Base-by-base conservation (phyloP, 495 filamentous ascomycete genomes). In the Aspergillus hancockii region DNA sequence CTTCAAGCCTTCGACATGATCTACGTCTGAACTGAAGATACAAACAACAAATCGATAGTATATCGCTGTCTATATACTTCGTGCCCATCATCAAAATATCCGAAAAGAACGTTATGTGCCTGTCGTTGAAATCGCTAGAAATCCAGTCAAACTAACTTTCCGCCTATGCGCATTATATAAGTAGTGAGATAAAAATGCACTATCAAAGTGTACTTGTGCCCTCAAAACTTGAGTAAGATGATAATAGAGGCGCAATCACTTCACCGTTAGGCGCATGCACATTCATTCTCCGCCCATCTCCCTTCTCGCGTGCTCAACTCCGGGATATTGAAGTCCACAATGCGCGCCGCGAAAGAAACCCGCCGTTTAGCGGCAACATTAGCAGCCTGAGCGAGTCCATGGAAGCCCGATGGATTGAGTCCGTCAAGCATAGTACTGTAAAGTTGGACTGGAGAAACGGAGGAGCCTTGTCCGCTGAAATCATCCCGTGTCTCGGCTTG, bases 311-410 rank as follows among this genome's bases (percentile, higher is more conserved):
- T n/a, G 12, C 63, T 65, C 10, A 71, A 60, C 43, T 75, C 68
- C n/a, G 75, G 71, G 22, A 78, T 75, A 45, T 67, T 74, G 51
- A 78, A 69, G 52, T 76, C 73, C 53, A 76, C 68, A 50, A 78
- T 76, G 52, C 73, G 75, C 28, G 75, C 75, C 0, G 72, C 72
- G 52, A 78, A 76, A 3, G 73, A 76, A 0, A 71, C 55, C 8
- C 69, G 71, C 12, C 67, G 61, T 1, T 63, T 56, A 9, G 55
- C 41, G 4, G 61, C 50, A 28, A 22, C 34, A 36, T 10, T 36
- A 14, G 34, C 13, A 36, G 12, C 30, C 22, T 49, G 52, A 8
- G 56, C 13, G 8, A 31, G 22, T 22, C 21, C 19, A 22, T 25
- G 21, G 4, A 38, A 25, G 1, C 10, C 49, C 12, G 52, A 32